Conservation (phyloP, 78 protist species). For the Capsaspora owczarzaki region DNA sequence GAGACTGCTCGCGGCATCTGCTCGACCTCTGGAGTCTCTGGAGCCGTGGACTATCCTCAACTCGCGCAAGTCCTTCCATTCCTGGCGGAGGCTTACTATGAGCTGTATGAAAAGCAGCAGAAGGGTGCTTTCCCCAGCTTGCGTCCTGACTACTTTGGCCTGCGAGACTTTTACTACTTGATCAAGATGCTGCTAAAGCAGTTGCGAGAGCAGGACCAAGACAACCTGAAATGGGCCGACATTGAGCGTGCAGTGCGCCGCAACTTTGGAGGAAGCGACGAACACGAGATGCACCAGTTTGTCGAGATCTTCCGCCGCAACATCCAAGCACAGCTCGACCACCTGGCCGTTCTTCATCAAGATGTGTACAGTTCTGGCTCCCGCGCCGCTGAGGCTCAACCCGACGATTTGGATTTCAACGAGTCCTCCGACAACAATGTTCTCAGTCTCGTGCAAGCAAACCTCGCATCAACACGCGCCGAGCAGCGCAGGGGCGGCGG, state of each 20-base stretch:
- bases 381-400: no score
- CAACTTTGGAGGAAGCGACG: background rate
- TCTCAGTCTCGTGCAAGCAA: background rate
- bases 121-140: no score
- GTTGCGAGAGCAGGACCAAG: background rate
- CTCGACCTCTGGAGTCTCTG: background rate
- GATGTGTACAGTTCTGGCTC: no score
- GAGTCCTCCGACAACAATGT: no score
- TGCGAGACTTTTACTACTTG: constrained; percentile 45
- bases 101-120: constrained; percentile 18
- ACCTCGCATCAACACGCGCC: background rate
- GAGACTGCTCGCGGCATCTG: constrained; percentile 30
- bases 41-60: background rate
- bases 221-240: background rate
- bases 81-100: constrained; percentile 5
- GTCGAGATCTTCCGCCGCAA: no score
- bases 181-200: background rate
- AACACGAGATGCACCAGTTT: no score
- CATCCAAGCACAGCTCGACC: no score
- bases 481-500: no score
- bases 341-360: no score
- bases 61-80: background rate
- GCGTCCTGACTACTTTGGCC: constrained; percentile 34
- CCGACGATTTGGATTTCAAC: no score
- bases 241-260: constrained; percentile 13